Evolutionary conservation across 2,329 filamentous ascomycete species (phyloP).

Genomic region (Penicillium sp.): DNA sequence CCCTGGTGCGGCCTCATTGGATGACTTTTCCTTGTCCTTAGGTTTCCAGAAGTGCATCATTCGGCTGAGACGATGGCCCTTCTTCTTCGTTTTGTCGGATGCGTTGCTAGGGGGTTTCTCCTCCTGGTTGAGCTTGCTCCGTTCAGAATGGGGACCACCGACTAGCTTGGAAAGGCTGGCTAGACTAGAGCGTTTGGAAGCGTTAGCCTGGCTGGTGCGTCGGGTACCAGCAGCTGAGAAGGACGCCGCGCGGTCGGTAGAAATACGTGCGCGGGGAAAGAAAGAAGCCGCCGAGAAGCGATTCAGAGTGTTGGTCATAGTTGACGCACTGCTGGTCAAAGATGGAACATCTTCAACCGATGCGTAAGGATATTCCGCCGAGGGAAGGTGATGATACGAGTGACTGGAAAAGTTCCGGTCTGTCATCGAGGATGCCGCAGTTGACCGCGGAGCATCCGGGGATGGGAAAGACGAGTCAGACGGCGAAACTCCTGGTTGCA

Average conservation of each 20-base stretch:
- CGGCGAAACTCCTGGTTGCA: constrained; percentile 37
- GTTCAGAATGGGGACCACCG: constrained; percentile 43
- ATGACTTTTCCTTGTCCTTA: constrained; percentile 44
- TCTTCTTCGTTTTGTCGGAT: constrained; percentile 43
- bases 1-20: constrained; percentile 17
- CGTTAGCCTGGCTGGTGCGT: constrained; percentile 39
- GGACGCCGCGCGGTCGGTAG: constrained; percentile 45
- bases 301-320: constrained; percentile 43
- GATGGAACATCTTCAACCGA: constrained; percentile 52
- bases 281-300: constrained; percentile 44
- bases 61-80: constrained; percentile 46
- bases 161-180: constrained; percentile 50
- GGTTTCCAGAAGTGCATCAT: constrained; percentile 51
- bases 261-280: constrained; percentile 40
- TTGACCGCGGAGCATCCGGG: constrained; percentile 44
- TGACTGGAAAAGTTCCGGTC: constrained; percentile 40
- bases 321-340: constrained; percentile 50
- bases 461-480: constrained; percentile 47
- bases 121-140: constrained; percentile 45
- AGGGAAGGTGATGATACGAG: constrained; percentile 35
- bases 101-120: constrained; percentile 43
- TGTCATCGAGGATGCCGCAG: constrained; percentile 41
- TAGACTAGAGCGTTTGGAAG: constrained; percentile 47
- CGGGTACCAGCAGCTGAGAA: constrained; percentile 41
- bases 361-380: constrained; percentile 40